phyloP scores from a whole-genome alignment of 192 early-diverging fungal species.

The Spinellus fusiger region DNA sequence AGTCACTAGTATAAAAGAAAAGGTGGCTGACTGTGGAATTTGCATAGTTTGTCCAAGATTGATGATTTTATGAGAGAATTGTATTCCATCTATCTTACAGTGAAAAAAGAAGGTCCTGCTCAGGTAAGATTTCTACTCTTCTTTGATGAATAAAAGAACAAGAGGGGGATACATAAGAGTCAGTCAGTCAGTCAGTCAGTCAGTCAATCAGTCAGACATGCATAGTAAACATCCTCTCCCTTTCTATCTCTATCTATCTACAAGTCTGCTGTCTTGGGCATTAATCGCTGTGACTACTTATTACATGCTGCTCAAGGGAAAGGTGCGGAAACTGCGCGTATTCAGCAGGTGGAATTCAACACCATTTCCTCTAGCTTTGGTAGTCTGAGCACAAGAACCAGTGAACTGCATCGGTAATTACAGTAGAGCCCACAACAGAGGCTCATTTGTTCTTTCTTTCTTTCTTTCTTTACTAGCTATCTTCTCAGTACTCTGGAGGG shows the following conservation, averaged over 20 bases:
- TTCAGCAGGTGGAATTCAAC: slow-evolving; percentile 96
- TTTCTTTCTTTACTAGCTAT: slow-evolving; percentile 36
- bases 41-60: slow-evolving; percentile 55
- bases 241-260: not conserved
- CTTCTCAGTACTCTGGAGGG: slow-evolving; percentile 39
- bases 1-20: not conserved
- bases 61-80: slow-evolving; percentile 81
- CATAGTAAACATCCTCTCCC: no score
- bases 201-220: no score
- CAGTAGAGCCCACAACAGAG: slow-evolving; percentile 24
- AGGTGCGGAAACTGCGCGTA: slow-evolving; percentile 29
- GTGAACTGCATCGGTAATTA: slow-evolving; percentile 72
- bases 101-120: slow-evolving; percentile 48
- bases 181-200: no score
- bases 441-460: slow-evolving; percentile 69
- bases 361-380: slow-evolving; percentile 93
- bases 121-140: slow-evolving; percentile 40
- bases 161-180: not conserved
- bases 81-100: slow-evolving; percentile 70
- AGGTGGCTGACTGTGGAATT: not conserved
- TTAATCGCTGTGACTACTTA: slow-evolving; percentile 92
- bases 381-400: slow-evolving; percentile 66
- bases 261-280: slow-evolving; percentile 66
- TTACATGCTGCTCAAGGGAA: slow-evolving; percentile 55
- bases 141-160: not conserved